Conservation (phyloP, 106 monocot species). For the Acorus calamus region DNA sequence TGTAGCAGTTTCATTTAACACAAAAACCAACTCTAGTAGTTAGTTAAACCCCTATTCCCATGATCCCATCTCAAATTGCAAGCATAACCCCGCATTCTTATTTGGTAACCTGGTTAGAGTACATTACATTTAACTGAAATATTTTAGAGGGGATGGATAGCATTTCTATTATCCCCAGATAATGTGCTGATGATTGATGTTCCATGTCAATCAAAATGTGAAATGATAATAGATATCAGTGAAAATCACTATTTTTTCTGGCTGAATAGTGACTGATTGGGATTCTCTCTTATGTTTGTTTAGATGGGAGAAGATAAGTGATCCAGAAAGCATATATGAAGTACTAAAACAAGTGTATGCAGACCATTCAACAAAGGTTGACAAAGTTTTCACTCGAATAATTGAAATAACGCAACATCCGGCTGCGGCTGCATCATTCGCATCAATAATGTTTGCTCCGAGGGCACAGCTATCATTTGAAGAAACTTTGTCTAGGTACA, state of each 20-base stretch:
- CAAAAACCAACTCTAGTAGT: too few species aligned
- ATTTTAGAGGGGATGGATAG: too few species aligned
- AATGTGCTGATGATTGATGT: too few species aligned
- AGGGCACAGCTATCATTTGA: conserved; percentile 58
- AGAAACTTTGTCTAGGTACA: conserved; percentile 64
- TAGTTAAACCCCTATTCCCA: too few species aligned
- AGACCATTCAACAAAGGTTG: conserved; percentile 82
- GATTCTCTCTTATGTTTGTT: conserved; percentile 13
- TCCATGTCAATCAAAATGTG: too few species aligned
- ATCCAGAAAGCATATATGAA: conserved; percentile 65
- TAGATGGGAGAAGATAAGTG: conserved; percentile 96
- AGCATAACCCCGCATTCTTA: too few species aligned
- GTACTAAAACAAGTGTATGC: conserved; percentile 89
- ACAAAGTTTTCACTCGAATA: conserved; percentile 73
- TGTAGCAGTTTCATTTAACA: not conserved
- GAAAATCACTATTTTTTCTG: not conserved
- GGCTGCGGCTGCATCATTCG: conserved; percentile 89
- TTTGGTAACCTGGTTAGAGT: too few species aligned
- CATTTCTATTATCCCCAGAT: too few species aligned
- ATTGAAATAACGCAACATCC: conserved; percentile 81
- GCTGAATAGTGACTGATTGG: not conserved
- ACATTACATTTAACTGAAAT: too few species aligned
- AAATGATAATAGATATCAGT: too few species aligned
- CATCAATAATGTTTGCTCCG: conserved; percentile 94
- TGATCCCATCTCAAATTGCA: too few species aligned